Base-by-base conservation (phyloP, 805 yeast genomes). In the Candida endomychidarum region DNA sequence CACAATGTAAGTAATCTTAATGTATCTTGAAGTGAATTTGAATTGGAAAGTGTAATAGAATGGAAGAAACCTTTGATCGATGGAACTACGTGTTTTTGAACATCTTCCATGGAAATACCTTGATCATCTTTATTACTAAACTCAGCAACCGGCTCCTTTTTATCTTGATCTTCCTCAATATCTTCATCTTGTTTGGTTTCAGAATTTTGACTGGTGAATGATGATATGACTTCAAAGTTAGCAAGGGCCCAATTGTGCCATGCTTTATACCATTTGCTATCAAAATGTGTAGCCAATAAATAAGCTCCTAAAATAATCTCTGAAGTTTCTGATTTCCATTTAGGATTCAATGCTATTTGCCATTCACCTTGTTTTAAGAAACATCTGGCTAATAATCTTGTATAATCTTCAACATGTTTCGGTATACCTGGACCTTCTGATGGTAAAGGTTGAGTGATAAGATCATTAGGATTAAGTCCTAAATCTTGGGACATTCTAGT, bases 221-320 rank as follows among this genome's bases (percentile, higher is more conserved):
- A 70, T 0, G 96, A 84, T 15, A 91, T 84, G 1, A 91, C 98
- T 57, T 93, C 97, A 58, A 90, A 93, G 61, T 95, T 93, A 0
- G 98, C 97, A 56, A 95, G 70, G 0, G 99, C 99, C 99, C 99
- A 93, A 56, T 89, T 91, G 59, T 93, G 99, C 99, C 99, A 95
- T 12, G 98, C 99, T 57, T 95, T 93, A 56, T 93, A 93, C 96
- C 99, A 93, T 17, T 78, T 76, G 24, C 78, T 73, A 58, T 93
- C 97, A 61, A 93, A 91, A 58, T 90, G 96, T 0, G 99, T 91
- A 0, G 99, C 98, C 48, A 93, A 70, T 40, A 93, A 67, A 58
- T 87, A 93, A 0, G 97, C 89, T 9, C 97, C 96, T 43, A 93
- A 66, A 48, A 93, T 88, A 1, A 90, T 84, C 31, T 88, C 90